Conservation (phyloP, 2,329 filamentous ascomycete genomes). For the Epichloe sylvatica region DNA sequence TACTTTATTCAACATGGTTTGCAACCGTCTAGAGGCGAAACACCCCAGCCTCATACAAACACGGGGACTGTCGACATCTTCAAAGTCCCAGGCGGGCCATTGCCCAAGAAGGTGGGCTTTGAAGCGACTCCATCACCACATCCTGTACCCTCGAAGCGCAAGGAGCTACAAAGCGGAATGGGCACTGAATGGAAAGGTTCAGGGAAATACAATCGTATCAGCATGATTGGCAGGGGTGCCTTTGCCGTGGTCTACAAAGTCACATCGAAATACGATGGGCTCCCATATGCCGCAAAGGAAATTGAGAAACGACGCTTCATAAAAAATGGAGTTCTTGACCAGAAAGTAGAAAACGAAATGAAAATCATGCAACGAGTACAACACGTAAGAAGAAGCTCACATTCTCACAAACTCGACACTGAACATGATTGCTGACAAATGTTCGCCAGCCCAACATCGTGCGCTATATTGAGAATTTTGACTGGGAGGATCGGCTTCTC, state of each 20-base stretch:
- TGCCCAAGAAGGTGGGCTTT: slow-evolving; percentile 4
- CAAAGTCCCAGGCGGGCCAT: slow-evolving; percentile 11
- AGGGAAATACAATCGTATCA: slow-evolving; percentile 67
- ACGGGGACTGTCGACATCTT: slow-evolving; percentile 31
- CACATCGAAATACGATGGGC: slow-evolving; percentile 70
- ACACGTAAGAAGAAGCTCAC: slow-evolving; percentile 47
- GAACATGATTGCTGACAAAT: not conserved
- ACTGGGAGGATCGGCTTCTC: slow-evolving; percentile 67
- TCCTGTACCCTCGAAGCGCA: slow-evolving; percentile 11
- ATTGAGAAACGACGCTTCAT: slow-evolving; percentile 86
- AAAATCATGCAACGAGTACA: slow-evolving; percentile 78
- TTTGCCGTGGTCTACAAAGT: slow-evolving; percentile 91
- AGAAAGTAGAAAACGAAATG: slow-evolving; percentile 94
- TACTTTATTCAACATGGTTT: slow-evolving; percentile 40
- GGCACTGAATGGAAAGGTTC: slow-evolving; percentile 70
- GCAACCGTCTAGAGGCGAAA: slow-evolving; percentile 31
- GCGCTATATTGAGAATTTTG: slow-evolving; percentile 76
- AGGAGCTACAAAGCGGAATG: slow-evolving; percentile 16
- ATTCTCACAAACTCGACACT: not conserved
- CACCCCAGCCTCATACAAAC: slow-evolving; percentile 14
- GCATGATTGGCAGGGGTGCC: slow-evolving; percentile 76
- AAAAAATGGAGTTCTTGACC: slow-evolving; percentile 79
- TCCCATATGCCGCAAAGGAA: slow-evolving; percentile 82
- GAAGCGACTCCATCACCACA: slow-evolving; percentile 2
- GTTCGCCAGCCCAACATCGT: slow-evolving; percentile 64